Conservation (phyloP, 139 green algal species). For the Haematococcus lacustris region DNA sequence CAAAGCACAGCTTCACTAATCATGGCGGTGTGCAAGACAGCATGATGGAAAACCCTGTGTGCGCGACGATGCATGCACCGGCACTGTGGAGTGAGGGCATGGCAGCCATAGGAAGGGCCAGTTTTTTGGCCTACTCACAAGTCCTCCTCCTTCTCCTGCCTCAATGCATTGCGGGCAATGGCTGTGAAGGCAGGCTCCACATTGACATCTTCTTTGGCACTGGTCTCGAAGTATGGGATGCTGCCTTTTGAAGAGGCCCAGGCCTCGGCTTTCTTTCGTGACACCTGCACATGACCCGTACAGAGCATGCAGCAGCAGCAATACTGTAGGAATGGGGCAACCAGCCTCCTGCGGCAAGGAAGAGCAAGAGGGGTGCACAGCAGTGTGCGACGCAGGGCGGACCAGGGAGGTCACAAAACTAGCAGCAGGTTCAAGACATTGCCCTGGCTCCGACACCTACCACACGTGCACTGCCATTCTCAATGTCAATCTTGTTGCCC, state of each 20-base stretch:
- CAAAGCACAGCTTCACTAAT: too few species aligned
- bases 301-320: too few species aligned
- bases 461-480: constrained; percentile 66
- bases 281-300: constrained; percentile 46
- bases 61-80: too few species aligned
- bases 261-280: constrained; percentile 88
- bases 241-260: constrained; percentile 87
- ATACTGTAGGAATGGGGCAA: background rate
- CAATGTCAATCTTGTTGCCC: constrained; percentile 98
- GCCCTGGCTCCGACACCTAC: constrained; percentile 34
- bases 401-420: background rate
- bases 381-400: background rate
- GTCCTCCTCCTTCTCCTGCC: constrained; percentile 91
- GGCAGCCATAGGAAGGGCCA: too few species aligned
- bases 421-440: background rate
- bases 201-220: constrained; percentile 83
- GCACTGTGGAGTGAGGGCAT: too few species aligned
- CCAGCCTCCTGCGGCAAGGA: background rate
- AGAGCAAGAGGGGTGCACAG: background rate
- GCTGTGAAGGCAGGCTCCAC: constrained; percentile 86
- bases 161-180: constrained; percentile 86
- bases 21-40: too few species aligned
- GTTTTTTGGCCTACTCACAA: constrained; percentile 44
- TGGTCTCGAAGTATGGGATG: constrained; percentile 95
- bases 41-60: too few species aligned